These are phyloP conservation scores for Kwoniella bestiolae DNA, from an alignment of 768 basidiomycete species.

Conservation along the genomic window DNA sequence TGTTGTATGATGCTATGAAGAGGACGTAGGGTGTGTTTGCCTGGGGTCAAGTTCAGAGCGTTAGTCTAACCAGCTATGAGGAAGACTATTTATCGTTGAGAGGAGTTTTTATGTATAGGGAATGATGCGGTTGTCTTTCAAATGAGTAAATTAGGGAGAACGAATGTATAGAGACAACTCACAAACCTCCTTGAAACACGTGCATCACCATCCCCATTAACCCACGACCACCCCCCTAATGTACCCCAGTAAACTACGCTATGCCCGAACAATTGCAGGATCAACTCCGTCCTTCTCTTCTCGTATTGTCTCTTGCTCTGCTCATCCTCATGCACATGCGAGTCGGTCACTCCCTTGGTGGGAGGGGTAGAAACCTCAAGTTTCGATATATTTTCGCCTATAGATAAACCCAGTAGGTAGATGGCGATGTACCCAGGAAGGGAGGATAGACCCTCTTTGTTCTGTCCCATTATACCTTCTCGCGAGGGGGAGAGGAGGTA, in stretches of 20 bases:
- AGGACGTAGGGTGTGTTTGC: conserved; percentile 86
- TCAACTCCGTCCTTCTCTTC: conserved; percentile 65
- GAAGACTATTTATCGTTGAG: too few species aligned
- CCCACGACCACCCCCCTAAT: conserved; percentile 56
- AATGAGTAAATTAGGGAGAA: too few species aligned
- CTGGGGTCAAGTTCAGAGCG: conserved; percentile 58
- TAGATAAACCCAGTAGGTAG: conserved; percentile 80
- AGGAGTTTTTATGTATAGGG: too few species aligned
- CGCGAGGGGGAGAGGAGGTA: conserved; percentile 73
- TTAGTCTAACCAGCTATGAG: not conserved
- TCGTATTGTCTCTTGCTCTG: conserved; percentile 28
- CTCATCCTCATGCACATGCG: conserved; percentile 20
- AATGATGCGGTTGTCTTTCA: too few species aligned
- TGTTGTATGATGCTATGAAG: conserved; percentile 89
- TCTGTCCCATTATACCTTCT: conserved; percentile 68
- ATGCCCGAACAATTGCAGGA: conserved; percentile 76
- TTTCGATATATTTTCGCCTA: conserved; percentile 79
- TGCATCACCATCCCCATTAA: conserved; percentile 50
- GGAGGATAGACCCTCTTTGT: conserved; percentile 91
- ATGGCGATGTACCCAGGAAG: conserved; percentile 81
- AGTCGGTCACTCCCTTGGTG: not conserved
- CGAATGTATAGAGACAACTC: too few species aligned
- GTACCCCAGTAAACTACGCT: conserved; percentile 76
- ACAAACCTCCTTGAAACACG: conserved; percentile 68
- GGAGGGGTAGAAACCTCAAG: conserved; percentile 55